These are phyloP conservation scores for Pseudognaphalium luteoalbum DNA, from an alignment of 129 eudicot species.

Conservation along the genomic window DNA sequence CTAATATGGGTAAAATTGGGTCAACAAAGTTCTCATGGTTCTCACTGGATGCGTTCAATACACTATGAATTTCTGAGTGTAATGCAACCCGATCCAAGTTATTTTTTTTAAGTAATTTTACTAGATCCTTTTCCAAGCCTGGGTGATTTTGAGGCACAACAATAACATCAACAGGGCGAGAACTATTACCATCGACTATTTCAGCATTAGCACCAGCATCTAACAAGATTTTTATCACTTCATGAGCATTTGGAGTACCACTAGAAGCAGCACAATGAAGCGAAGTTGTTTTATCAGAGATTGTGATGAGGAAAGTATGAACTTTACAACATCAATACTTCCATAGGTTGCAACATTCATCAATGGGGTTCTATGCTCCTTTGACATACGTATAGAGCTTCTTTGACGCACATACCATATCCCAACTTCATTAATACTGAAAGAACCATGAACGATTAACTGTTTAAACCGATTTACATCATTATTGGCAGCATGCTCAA, in stretches of 20 bases:
- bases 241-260: not conserved
- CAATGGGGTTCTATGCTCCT: not conserved
- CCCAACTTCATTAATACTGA: not conserved
- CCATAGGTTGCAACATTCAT: not conserved
- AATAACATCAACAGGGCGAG: not conserved
- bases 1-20: not conserved
- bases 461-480: not conserved
- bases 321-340: not conserved
- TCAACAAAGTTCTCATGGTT: not conserved
- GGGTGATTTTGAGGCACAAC: not conserved
- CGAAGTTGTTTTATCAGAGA: slow-evolving; percentile 59
- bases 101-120: too few relatives aligned
- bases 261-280: slow-evolving; percentile 85
- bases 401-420: not conserved
- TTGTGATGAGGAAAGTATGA: slow-evolving; percentile 1
- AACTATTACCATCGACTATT: not conserved
- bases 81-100: too few relatives aligned
- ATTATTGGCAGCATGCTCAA: not conserved
- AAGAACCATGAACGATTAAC: not conserved
- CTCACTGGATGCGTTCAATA: not conserved
- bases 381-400: not conserved
- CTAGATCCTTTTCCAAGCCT: too few relatives aligned
- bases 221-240: not conserved
- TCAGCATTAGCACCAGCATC: not conserved
- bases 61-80: not conserved